phyloP scores from a whole-genome alignment of 495 filamentous ascomycete species.

The Immersiella caudata region DNA sequence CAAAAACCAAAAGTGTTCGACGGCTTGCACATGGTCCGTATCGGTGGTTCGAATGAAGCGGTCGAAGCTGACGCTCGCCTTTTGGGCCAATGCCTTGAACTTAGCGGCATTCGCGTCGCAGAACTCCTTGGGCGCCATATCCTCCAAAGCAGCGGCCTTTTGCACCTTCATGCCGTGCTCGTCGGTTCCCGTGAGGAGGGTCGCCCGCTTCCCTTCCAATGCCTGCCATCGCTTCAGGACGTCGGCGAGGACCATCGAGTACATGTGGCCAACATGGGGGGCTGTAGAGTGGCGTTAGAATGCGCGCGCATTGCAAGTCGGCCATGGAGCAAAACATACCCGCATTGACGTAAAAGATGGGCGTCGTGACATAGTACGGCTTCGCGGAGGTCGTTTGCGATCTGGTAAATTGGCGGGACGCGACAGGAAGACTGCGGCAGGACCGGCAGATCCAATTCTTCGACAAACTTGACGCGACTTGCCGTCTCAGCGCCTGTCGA shows the following conservation, averaged over 20 bases:
- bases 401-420: constrained; percentile 4
- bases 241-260: constrained; percentile 88
- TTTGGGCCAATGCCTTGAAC: constrained; percentile 70
- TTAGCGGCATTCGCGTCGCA: constrained; percentile 64
- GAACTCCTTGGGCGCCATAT: constrained; percentile 52
- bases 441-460: constrained; percentile 29
- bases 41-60: constrained; percentile 93
- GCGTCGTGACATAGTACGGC: constrained; percentile 94
- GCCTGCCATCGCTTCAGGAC: constrained; percentile 90
- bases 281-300: constrained; percentile 52
- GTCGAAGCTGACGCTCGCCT: constrained; percentile 70
- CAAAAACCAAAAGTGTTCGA: constrained; percentile 87
- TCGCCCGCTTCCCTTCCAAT: constrained; percentile 67
- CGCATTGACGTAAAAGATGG: constrained; percentile 99
- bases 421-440: constrained; percentile 15
- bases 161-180: constrained; percentile 99
- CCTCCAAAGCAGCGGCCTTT: constrained; percentile 70
- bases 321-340: constrained; percentile 53
- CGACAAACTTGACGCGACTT: constrained; percentile 22
- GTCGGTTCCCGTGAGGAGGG: constrained; percentile 91
- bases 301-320: background rate
- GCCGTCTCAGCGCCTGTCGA: constrained; percentile 24
- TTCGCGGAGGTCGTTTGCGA: constrained; percentile 52
- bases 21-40: constrained; percentile 75
- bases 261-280: constrained; percentile 93